phyloP scores from a whole-genome alignment of 2,329 filamentous ascomycete genomes.

The Coleophoma crateriformis region DNA sequence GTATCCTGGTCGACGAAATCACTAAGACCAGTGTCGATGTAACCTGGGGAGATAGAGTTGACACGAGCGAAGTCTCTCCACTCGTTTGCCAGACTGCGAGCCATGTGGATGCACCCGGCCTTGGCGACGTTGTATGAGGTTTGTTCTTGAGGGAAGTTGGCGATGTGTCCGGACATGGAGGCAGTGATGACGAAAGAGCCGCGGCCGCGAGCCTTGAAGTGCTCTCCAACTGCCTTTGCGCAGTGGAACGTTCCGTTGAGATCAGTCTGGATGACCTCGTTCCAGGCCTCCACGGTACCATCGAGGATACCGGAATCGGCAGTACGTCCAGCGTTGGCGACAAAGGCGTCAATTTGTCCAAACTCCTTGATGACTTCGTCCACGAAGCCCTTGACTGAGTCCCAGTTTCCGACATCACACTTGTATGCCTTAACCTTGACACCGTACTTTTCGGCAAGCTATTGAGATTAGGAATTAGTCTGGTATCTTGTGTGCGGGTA shows the following conservation, averaged over 20 bases:
- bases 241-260: conserved; percentile 61
- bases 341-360: conserved; percentile 61
- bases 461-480: too few relatives aligned
- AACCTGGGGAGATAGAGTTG: conserved; percentile 63
- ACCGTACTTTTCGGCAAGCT: conserved; percentile 50
- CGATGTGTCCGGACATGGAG: conserved; percentile 52
- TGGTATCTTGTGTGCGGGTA: too few relatives aligned
- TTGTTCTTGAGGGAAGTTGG: conserved; percentile 57
- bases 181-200: conserved; percentile 63
- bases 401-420: conserved; percentile 52
- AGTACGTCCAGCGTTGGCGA: conserved; percentile 67
- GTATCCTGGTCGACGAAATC: conserved; percentile 57
- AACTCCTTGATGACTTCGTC: conserved; percentile 62
- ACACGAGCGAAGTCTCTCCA: conserved; percentile 66
- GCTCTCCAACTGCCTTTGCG: conserved; percentile 60
- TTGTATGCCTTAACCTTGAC: conserved; percentile 66
- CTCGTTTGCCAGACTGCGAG: conserved; percentile 60
- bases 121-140: conserved; percentile 61
- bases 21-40: conserved; percentile 62
- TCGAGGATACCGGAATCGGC: conserved; percentile 65
- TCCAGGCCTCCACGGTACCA: conserved; percentile 61
- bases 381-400: conserved; percentile 47
- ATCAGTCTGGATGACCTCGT: conserved; percentile 59
- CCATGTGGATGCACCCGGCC: conserved; percentile 61
- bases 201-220: conserved; percentile 61